Evolutionary conservation across 305 asterid species (phyloP), one percentile per base, ranked within the genome.

Genomic region (Fraxinus paxiana): DNA sequence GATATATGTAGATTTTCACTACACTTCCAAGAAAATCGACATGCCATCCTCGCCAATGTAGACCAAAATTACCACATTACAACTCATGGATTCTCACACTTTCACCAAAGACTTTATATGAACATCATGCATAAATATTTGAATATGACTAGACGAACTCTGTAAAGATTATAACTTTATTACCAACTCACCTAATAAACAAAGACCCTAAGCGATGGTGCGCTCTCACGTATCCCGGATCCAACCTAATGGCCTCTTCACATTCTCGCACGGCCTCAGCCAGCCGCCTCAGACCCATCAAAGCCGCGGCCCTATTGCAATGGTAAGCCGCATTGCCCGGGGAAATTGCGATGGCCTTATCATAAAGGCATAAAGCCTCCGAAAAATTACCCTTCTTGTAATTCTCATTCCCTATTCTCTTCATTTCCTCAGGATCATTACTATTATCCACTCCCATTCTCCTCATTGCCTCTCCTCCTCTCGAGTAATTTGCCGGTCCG

Each of bases 191-290:
- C 99, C 97, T 92, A 83, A 94, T 88, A 79, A 90, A 87, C 90
- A 96, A 84, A 82, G 95, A 89, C 81, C 97, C 99, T 84, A 96
- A 88, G 2, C 98, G 94, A 77, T 88, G 94, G 87, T 92, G 98
- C 5, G 98, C 99, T 87, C 90, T 88, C 37, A 81, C 89, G 51
- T 96, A 94, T 8, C 85, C 88, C 1, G 97, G 97, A 86, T 96
- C 95, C 92, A 94, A 87, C 82, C 87, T 88, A 84, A 96, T 85
- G 20, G 98, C 96, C 85, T 90, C 97, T 84, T 92, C 96, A 72
- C 94, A 96, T 81, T 90, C 99, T 85, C 83, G 83, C 79, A 92
- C 88, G 0, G 98, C 98, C 69, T 94, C 97, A 0, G 65, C 77
- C 41, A 92, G 61, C 81, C 91, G 82, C 84, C 80, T 84, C 75